These are phyloP conservation scores for Begonia fuchsioides DNA, from an alignment of 306 rosid genomes.

Conservation along the genomic window DNA sequence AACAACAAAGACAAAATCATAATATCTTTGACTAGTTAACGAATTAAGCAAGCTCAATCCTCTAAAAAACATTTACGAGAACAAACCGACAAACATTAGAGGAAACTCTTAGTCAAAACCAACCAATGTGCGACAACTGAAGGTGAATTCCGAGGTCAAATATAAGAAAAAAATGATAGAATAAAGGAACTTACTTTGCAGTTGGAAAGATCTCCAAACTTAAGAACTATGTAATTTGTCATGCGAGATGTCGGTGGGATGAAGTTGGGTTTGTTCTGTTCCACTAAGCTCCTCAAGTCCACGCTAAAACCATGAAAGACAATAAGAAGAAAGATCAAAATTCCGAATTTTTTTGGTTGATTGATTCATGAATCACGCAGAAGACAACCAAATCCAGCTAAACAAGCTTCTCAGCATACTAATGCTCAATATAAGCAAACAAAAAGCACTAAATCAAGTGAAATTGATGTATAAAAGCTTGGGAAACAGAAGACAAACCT, in stretches of 20 bases:
- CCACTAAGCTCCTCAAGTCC: constrained; percentile 86
- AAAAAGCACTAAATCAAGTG: background rate
- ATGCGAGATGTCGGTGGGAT: constrained; percentile 78
- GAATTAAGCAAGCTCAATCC: too few relatives aligned
- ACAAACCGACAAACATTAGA: too few relatives aligned
- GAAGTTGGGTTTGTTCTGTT: constrained; percentile 69
- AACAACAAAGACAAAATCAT: too few relatives aligned
- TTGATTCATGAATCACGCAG: background rate
- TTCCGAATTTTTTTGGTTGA: background rate
- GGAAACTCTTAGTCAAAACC: too few relatives aligned
- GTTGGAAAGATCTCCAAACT: constrained; percentile 52
- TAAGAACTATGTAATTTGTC: constrained; percentile 87
- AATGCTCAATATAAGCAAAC: too few relatives aligned
- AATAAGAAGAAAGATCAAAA: background rate
- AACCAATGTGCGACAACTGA: too few relatives aligned
- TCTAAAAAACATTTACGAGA: too few relatives aligned
- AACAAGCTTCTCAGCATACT: background rate
- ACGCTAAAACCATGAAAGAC: constrained; percentile 35
- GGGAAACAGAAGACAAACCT: constrained; percentile 26
- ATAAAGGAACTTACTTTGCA: constrained; percentile 30
- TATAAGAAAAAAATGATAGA: too few relatives aligned
- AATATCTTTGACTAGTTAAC: too few relatives aligned
- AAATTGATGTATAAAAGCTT: background rate
- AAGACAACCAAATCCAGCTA: background rate
- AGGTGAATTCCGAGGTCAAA: too few relatives aligned